These are phyloP conservation scores for Exserohilum rostratum DNA, from an alignment of 2,329 filamentous ascomycete species.

Conservation along the genomic window DNA sequence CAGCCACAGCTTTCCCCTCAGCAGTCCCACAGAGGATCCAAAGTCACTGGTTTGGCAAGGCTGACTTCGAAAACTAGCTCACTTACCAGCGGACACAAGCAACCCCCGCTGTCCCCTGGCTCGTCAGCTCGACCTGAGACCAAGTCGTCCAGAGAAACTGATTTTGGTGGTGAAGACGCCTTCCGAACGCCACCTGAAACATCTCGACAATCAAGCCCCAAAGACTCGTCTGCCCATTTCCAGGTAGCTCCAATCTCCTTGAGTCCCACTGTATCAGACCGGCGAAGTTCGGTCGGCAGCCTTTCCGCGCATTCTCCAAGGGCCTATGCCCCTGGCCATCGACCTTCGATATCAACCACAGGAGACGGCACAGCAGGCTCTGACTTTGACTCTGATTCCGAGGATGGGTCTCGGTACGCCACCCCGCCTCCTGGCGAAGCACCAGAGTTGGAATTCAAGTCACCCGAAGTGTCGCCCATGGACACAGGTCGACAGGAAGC, in stretches of 20 bases:
- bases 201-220: slow-evolving; percentile 46
- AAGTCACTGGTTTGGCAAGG: slow-evolving; percentile 41
- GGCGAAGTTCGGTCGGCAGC: slow-evolving; percentile 41
- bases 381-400: slow-evolving; percentile 36
- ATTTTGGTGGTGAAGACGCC: slow-evolving; percentile 47
- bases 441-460: slow-evolving; percentile 26
- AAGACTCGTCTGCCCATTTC: slow-evolving; percentile 36
- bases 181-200: slow-evolving; percentile 56
- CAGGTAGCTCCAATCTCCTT: slow-evolving; percentile 42
- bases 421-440: slow-evolving; percentile 42
- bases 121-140: slow-evolving; percentile 40
- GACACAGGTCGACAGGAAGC: slow-evolving; percentile 35
- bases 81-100: slow-evolving; percentile 36
- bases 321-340: slow-evolving; percentile 39
- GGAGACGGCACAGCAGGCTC: slow-evolving; percentile 31
- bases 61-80: slow-evolving; percentile 48
- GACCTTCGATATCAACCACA: slow-evolving; percentile 43
- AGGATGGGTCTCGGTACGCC: slow-evolving; percentile 33
- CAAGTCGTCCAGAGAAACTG: slow-evolving; percentile 46
- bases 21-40: slow-evolving; percentile 34
- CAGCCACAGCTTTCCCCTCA: slow-evolving; percentile 34
- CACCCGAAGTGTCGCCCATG: slow-evolving; percentile 29
- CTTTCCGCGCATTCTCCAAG: slow-evolving; percentile 44
- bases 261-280: slow-evolving; percentile 38
- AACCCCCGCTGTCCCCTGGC: slow-evolving; percentile 39